Evolutionary conservation across 2,329 filamentous ascomycete genomes (phyloP).

Genomic region (Cladosporium sp.): DNA sequence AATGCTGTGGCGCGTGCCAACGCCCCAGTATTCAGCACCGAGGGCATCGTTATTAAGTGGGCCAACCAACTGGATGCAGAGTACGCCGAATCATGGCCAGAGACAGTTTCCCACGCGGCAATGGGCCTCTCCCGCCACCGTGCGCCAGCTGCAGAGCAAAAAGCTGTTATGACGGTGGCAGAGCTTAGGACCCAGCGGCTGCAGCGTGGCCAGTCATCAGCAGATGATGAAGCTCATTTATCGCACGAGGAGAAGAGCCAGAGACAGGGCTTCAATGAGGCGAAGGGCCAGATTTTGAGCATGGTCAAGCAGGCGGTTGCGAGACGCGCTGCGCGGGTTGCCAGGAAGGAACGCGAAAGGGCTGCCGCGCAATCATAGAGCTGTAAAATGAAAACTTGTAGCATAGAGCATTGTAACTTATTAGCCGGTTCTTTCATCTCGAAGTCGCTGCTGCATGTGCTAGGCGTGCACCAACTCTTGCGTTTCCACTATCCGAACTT

Average conservation of each 20-base stretch:
- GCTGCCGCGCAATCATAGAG: neutral
- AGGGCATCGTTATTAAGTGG: slow-evolving; percentile 38
- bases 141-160: slow-evolving; percentile 21
- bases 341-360: neutral
- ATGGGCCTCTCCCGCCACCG: slow-evolving; percentile 34
- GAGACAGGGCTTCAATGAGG: neutral
- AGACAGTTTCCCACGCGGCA: slow-evolving; percentile 32
- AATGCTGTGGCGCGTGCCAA: slow-evolving; percentile 19
- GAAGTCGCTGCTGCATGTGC: neutral
- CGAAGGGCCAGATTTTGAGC: neutral
- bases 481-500: neutral
- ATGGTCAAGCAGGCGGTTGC: slow-evolving; percentile 2
- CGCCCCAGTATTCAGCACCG: slow-evolving; percentile 26
- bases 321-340: neutral
- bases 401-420: slow-evolving; percentile 16
- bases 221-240: neutral
- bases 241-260: neutral
- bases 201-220: neutral
- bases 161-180: slow-evolving; percentile 5
- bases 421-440: neutral
- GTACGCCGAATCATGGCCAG: slow-evolving; percentile 38
- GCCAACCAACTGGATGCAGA: slow-evolving; percentile 41
- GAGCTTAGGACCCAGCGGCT: neutral
- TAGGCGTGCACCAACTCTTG: neutral
- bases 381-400: neutral